Base-by-base conservation (phyloP, 108 stramenopile species). In the Skeletonema potamos region DNA sequence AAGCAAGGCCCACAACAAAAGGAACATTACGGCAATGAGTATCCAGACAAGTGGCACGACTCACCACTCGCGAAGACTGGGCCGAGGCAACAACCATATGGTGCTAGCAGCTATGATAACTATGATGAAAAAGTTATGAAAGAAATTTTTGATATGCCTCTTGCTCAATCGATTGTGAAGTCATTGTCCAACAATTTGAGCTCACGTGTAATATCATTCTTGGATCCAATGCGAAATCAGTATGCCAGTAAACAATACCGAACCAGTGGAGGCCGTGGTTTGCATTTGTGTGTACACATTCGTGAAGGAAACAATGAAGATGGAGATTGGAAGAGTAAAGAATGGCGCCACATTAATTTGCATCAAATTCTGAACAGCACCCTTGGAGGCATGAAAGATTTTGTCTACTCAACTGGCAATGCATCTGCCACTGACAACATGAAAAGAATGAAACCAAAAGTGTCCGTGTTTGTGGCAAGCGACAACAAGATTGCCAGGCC, bases 231-330 rank as follows among this genome's bases (percentile, higher is more conserved):
- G 27, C 68, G 67, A 12, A n/a, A 55, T 22, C 74, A 76, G 54
- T 62, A n/a, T 48, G 2, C 30, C 4, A 20, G 20, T 17, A 46
- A 56, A 17, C 41, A 65, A 24, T 33, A 32, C 30, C n/a, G n/a
- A n/a, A n/a, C n/a, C n/a, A n/a, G n/a, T 34, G 39, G 39, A 15
- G 13, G 39, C 2, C 2, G 13, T 34, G 39, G 39, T 6, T 2
- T 76, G 48, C 58, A 76, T 65, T 12, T 76, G 18, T 76, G 74
- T 29, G 27, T 57, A 28, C 74, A 76, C 28, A 43, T 76, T 15
- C 22, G 74, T 43, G 56, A 41, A 32, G 74, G 74, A 20, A 76
- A 76, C 44, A 69, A 69, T 62, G 74, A 76, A 37, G 62, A 43
- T 44, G 67, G 68, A 32, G 29, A 28, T 30, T 76, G 58, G 44